Evolutionary conservation across 345 rosid genomes (phyloP), one percentile per base, ranked within the genome.

Genomic region (Iberis pinnata): DNA sequence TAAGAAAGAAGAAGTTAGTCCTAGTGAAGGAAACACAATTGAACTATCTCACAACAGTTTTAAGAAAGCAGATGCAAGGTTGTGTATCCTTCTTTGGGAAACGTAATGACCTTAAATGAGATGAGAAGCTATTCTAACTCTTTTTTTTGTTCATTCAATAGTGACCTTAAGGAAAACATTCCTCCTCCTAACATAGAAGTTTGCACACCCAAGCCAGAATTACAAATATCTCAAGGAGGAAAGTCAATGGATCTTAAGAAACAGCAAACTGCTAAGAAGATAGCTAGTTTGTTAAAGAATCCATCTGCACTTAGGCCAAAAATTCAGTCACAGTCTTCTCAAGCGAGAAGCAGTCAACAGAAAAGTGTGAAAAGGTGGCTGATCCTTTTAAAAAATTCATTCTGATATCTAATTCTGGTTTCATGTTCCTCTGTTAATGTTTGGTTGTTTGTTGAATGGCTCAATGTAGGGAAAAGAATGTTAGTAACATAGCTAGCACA

Each of bases 231-330:
- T 43, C 65, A 43, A 18, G 70, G 59, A 25, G 59, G 19, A 12
- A 65, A 36, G 53, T 48, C 65, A 17, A 71, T 69, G 15, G 77
- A 66, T 60, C 75, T 76, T 55, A 84, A 73, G 81, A 88, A 78
- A 72, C 76, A 68, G 56, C 80, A 68, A 52, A 71, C 94, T 15
- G 80, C 87, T 42, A 76, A 65, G 63, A 79, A 78, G 61, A 76
- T 81, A 40, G 84, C 83, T 41, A 74, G 75, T 65, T 18, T 76
- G 32, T 19, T 75, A 15, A 76, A 58, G 67, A 83, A 92, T 53
- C 76, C 88, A 24, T 82, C 84, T n/a, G 74, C 70, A 9, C 49
- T 74, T 68, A 82, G 70, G 16, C 49, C 70, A 1, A 66, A 66
- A 29, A 44, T 1, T 36, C 82, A 67, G 46, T 67, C 70, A 54